These are phyloP conservation scores for Schizothecium vesticola DNA, from an alignment of 495 filamentous ascomycete genomes.

Conservation along the genomic window DNA sequence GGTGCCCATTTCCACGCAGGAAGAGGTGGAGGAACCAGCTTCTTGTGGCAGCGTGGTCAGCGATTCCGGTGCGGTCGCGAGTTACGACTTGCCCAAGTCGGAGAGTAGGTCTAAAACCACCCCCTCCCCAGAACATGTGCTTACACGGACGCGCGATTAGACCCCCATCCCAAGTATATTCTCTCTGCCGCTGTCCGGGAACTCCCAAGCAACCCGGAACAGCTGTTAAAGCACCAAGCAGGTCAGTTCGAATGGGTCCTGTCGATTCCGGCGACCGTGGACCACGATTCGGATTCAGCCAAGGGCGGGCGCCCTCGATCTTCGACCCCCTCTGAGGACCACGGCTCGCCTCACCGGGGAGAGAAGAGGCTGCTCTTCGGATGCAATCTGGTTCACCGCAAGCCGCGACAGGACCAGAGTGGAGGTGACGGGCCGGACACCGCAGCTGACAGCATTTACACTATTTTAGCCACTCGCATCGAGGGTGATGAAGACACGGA, in stretches of 20 bases:
- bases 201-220: conserved; percentile 32
- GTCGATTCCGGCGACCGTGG: conserved; percentile 24
- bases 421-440: not conserved
- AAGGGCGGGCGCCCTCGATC: conserved; percentile 11
- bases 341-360: conserved; percentile 7
- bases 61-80: not conserved
- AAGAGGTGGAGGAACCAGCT: not conserved
- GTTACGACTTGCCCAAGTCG: not conserved
- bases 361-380: conserved; percentile 36
- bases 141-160: not conserved
- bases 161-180: conserved; percentile 14
- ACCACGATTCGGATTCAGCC: conserved; percentile 4
- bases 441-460: conserved; percentile 24
- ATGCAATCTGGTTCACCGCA: conserved; percentile 40
- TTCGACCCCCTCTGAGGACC: conserved; percentile 14
- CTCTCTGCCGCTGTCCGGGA: conserved; percentile 31
- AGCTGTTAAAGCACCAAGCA: conserved; percentile 45
- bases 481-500: conserved; percentile 19
- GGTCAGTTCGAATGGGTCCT: conserved; percentile 48
- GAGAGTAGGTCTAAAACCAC: not conserved
- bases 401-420: conserved; percentile 10
- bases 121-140: not conserved
- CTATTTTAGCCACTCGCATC: conserved; percentile 32
- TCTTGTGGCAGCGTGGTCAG: not conserved
- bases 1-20: not conserved